Percentiles rank a stretch among this genome's conserved stretches.
Conservation (phyloP, 306 rosid species). For the Leucaena leucocephala region DNA sequence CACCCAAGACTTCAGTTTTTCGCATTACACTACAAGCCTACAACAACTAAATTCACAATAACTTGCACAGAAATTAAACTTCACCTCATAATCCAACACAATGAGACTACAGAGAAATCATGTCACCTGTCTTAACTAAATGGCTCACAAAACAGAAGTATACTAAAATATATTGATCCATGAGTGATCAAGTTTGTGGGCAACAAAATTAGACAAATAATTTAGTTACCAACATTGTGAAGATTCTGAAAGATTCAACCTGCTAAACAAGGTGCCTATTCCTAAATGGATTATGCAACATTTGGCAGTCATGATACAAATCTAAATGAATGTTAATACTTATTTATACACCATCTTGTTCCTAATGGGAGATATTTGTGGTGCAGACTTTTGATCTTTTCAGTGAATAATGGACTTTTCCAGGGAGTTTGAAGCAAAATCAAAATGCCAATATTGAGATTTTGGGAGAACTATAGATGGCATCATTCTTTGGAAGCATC, state of each 20-base stretch:
- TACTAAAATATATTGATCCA: not conserved
- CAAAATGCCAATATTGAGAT: not conserved
- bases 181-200: not conserved
- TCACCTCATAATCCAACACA: constrained; percentile 1
- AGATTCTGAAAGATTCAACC: constrained; percentile 3
- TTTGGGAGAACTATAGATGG: constrained; percentile 28
- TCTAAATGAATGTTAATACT: not conserved
- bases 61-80: constrained; percentile 17
- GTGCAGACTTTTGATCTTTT: not conserved
- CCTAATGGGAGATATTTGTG: not conserved
- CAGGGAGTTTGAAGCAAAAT: constrained; percentile 25
- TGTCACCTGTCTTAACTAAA: constrained; percentile 22
- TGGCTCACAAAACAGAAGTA: not conserved
- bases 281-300: not conserved
- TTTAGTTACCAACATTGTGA: not conserved
- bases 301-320: not conserved
- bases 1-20: constrained; percentile 16
- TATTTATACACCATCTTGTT: not conserved
- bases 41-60: constrained; percentile 24
- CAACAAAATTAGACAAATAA: not conserved
- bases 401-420: constrained; percentile 8
- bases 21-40: constrained; percentile 4
- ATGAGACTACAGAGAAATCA: not conserved
- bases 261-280: constrained; percentile 3
- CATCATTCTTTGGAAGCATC: constrained; percentile 15